Evolutionary conservation across 495 filamentous ascomycete genomes (phyloP), one percentile per base, ranked within the genome.

Genomic region (Talaromyces ruber): DNA sequence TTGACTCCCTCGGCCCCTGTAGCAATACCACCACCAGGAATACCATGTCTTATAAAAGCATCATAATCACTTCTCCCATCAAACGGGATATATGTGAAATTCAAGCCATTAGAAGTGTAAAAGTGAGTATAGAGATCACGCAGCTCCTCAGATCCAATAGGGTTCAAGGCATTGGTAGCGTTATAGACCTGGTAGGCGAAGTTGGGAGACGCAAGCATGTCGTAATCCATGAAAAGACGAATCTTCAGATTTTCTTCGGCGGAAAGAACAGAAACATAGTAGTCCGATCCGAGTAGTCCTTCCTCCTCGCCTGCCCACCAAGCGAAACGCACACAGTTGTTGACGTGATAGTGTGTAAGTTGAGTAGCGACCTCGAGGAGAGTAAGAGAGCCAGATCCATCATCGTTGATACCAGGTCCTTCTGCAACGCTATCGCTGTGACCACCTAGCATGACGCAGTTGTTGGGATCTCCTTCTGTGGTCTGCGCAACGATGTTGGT

Each of bases 141-240:
- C 58, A 82, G 80, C 60, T 84, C 74, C 53, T 81, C 87, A 30
- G 82, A 86, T 1, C 87, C 87, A 1, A 81, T 64, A 1, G 87
- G 86, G 37, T 86, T 87, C 9, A 76, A 76, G 7, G 79, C 62
- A 71, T 84, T 84, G 70, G 83, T 89, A 24, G 79, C 68, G 67
- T 90, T 88, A 70, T 88, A 89, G 69, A 88, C 79, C 64, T 79
- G 82, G 65, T 84, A 81, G 21, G 81, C 74, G 66, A 81, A 89
- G 74, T 89, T 89, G 43, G 87, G 87, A 26, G 77, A 82, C 21
- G 83, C 87, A 57, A 89, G 84, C 87, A 89, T 90, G 72, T 90
- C 87, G 65, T 88, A 88, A 73, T 90, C 87, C 70, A 89, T 84
- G 68, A 88, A 88, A 9, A 86, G 79, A 1, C 82, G 74, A 61